Base-by-base conservation (phyloP, 148 eudicot species). In the Rheum nobile region DNA sequence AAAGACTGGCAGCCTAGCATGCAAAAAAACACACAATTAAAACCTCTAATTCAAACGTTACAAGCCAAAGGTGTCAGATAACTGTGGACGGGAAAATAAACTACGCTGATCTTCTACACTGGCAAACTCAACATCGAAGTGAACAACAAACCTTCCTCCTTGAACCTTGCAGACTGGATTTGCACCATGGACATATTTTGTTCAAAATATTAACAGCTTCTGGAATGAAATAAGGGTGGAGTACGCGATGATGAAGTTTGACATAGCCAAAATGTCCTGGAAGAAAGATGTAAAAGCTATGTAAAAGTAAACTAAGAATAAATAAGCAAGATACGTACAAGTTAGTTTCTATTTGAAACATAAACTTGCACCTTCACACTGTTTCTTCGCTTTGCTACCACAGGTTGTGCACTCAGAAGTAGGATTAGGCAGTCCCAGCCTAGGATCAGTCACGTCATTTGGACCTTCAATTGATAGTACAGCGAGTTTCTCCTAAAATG, bases 241-340 rank as follows among this genome's bases (percentile, higher is more conserved):
- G 81, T 71, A 92, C 78, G 8, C 96, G 89, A 71, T 57, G 84
- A 0, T 90, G 89, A 71, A 92, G 84, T 61, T 83, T 85, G 78
- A 96, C 84, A 71, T 85, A 82, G 32, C 97, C 99, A 77, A 87
- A 92, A 75, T 96, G 99, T 69, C 99, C 99, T 96, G 94, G 79
- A 59, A 42, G 72, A 26, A 41, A 16, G 39, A 67, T 6, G 26
- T 24, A 34, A 48, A 47, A 17, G 48, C 19, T 67, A 28, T 28
- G 77, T 8, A 41, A 37, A 29, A 65, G 31, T 59, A 2, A 47
- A 63, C 48, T 52, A 65, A 37, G 35, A 77, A 75, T 54, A 52
- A 9, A 24, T 38, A 24, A 37, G 61, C 46, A 17, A 5, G 26
- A 37, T 38, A 72, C 16, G 57, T 29, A 17, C 8, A 39, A 21